Evolutionary conservation across 495 filamentous ascomycete species (phyloP).

Genomic region (Penicillium manginii): DNA sequence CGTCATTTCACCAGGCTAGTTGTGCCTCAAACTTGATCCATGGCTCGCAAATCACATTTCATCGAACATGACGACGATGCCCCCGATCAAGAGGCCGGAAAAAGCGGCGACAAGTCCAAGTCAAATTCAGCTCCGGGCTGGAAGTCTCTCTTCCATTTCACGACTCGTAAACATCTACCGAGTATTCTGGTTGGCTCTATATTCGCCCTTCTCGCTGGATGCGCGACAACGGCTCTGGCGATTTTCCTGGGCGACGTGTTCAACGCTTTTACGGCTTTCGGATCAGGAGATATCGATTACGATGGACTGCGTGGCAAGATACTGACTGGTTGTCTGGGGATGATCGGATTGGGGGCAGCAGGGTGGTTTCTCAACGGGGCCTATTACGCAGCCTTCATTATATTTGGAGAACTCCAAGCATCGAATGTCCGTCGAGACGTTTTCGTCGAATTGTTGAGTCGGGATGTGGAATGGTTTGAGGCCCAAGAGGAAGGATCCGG

Average conservation of each 20-base stretch:
- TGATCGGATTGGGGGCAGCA: conserved; percentile 62
- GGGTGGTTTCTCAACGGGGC: conserved; percentile 67
- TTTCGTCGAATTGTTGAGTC: conserved; percentile 68
- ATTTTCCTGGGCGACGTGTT: conserved; percentile 80
- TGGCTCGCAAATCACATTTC: not conserved
- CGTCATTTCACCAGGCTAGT: no score
- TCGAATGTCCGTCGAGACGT: conserved; percentile 62
- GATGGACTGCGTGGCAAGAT: conserved; percentile 58
- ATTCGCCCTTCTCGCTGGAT: conserved; percentile 63
- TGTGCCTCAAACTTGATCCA: not conserved
- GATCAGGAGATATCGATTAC: conserved; percentile 52
- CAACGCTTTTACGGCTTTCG: conserved; percentile 67
- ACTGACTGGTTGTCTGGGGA: conserved; percentile 57
- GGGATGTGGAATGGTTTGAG: conserved; percentile 86
- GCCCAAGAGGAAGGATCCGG: conserved; percentile 68
- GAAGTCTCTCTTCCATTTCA: conserved; percentile 73
- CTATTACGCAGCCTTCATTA: conserved; percentile 70
- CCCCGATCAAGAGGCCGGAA: not conserved
- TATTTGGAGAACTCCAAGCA: conserved; percentile 82
- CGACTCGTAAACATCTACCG: conserved; percentile 60
- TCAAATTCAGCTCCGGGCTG: conserved; percentile 35
- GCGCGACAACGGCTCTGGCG: conserved; percentile 65
- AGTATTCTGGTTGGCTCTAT: conserved; percentile 55
- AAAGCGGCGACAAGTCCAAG: not conserved
- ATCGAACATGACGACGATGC: conserved; percentile 2